These are phyloP conservation scores for Dendrobium nobile DNA, from an alignment of 106 monocot species.

Conservation along the genomic window DNA sequence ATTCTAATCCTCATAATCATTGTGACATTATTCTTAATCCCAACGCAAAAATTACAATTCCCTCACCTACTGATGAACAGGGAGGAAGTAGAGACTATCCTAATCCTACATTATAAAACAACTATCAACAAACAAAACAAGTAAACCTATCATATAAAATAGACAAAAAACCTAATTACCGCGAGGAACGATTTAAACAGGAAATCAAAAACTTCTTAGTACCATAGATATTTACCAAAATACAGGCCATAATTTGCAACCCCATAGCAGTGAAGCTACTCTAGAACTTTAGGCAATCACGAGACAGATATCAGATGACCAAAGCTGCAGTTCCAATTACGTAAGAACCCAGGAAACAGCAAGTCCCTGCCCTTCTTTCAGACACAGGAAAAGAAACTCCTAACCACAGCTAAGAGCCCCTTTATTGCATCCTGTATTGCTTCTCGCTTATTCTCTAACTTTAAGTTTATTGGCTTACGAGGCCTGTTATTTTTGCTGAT, in stretches of 20 bases:
- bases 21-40: no score
- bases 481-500: background rate
- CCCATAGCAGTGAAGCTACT: constrained; percentile 6
- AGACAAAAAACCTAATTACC: background rate
- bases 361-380: constrained; percentile 16
- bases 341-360: constrained; percentile 19
- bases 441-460: no score
- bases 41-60: no score
- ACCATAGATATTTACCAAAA: background rate
- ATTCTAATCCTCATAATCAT: no score
- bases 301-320: constrained; percentile 20
- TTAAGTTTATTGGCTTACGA: background rate
- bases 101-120: background rate
- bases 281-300: constrained; percentile 8
- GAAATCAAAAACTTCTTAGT: background rate
- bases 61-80: no score
- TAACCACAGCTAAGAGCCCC: background rate
- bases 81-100: no score
- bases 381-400: background rate
- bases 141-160: background rate
- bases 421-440: background rate
- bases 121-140: background rate
- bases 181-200: background rate
- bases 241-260: background rate
- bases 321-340: constrained; percentile 23